Base-by-base conservation (phyloP, 2,329 filamentous ascomycete species). In the Fusarium xyrophilum region DNA sequence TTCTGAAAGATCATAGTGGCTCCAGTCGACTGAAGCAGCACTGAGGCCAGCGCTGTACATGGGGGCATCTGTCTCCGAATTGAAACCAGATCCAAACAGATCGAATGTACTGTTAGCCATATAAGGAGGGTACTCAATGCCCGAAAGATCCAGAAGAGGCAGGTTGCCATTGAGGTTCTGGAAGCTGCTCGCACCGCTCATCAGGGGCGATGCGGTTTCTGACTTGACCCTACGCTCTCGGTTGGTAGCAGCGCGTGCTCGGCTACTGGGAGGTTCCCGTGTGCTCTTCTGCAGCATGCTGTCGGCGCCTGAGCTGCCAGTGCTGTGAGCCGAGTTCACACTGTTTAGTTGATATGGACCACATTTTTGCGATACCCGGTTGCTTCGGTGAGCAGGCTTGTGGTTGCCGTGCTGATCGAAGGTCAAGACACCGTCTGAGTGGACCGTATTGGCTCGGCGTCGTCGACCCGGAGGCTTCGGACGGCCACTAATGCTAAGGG, bases 391-490 rank as follows among this genome's bases (percentile, higher is more conserved):
- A 15, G 84, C 80, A 19, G 88, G 85, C 73, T 88, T 89, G 79
- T 88, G 88, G 72, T 89, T 86, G 52, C 88, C 88, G 72, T 89
- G 85, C 69, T 88, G 84, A 73, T 90, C 88, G 69, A 89, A 87
- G 48, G 83, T 83, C 57, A 90, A 77, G 62, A 84, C 77, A 55
- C 82, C 84, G 64, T 90, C 88, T 8, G 88, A 88, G 71, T 87
- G 87, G 56, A 86, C 83, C 43, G 88, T 89, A 74, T 88, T 86
- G 62, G 89, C 86, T 67, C 88, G 83, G 69, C 86, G 84, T 71
- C 86, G 82, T 53, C 85, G 83, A 33, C 76, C 70, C 56, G 76
- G 77, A 73, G 71, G 79, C 72, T 84, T 86, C 58, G 82, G 77
- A 67, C 76, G 76, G 63, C 76, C 66, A 40, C 71, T 60, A 35